These are phyloP conservation scores for Diplodia corticola DNA, from an alignment of 2,329 filamentous ascomycete genomes.

Conservation along the genomic window DNA sequence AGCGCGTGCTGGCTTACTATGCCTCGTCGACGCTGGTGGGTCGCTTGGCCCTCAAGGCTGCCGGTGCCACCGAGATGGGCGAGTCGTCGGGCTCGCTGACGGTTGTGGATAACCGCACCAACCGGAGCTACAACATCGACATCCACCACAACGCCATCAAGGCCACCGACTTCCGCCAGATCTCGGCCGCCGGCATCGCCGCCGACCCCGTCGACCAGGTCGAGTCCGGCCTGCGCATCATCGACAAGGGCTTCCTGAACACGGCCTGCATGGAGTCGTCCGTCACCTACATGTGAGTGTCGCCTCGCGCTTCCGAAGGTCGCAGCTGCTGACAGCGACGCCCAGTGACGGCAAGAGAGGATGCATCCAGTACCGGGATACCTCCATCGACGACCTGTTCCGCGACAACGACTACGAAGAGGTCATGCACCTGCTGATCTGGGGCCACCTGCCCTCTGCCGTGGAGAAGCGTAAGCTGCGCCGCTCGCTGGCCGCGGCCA, in stretches of 20 bases:
- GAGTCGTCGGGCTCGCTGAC: neutral
- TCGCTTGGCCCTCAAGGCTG: neutral
- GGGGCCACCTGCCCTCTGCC: conserved; percentile 52
- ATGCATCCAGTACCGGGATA: conserved; percentile 1
- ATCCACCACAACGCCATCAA: conserved; percentile 33
- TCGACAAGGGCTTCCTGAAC: conserved; percentile 39
- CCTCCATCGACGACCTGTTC: neutral
- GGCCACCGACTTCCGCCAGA: conserved; percentile 34
- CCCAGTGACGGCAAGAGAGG: neutral
- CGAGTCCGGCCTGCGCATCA: conserved; percentile 33
- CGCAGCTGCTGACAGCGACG: conserved; percentile 34
- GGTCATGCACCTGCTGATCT: conserved; percentile 54
- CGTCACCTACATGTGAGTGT: conserved; percentile 28
- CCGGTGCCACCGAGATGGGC: neutral
- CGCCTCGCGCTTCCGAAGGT: neutral
- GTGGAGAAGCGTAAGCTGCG: conserved; percentile 48
- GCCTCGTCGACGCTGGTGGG: neutral
- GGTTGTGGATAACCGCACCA: conserved; percentile 27
- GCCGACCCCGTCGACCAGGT: conserved; percentile 28
- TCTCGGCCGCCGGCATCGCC: conserved; percentile 26
- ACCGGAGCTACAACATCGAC: conserved; percentile 32
- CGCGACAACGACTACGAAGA: conserved; percentile 53
- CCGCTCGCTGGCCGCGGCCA: neutral
- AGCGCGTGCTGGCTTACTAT: neutral
- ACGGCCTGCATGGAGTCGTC: conserved; percentile 34